Conservation (phyloP, 164 flowering plant species). For the Annona cherimola region DNA sequence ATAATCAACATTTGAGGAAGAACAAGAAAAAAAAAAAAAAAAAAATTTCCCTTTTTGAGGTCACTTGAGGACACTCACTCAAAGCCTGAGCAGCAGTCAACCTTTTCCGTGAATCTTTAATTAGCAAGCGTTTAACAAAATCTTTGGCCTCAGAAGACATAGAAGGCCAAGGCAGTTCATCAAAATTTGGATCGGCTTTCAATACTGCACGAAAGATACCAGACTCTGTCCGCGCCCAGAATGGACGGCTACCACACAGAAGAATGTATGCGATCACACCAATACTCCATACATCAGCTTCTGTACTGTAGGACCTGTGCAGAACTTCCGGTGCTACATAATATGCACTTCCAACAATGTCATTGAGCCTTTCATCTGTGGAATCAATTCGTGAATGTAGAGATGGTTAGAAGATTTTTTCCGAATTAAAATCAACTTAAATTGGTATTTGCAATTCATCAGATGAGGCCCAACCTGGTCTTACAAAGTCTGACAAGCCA, state of each 20-base stretch:
- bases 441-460: not conserved
- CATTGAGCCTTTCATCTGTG: slow-evolving; percentile 94
- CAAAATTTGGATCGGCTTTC: slow-evolving; percentile 85
- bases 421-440: not conserved
- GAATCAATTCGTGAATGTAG: slow-evolving; percentile 12
- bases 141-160: slow-evolving; percentile 77
- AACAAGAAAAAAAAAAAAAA: slow-evolving; percentile 4
- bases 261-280: slow-evolving; percentile 97
- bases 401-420: not conserved
- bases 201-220: slow-evolving; percentile 85
- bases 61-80: slow-evolving; percentile 39
- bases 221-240: slow-evolving; percentile 97
- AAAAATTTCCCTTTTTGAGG: slow-evolving; percentile 2
- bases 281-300: slow-evolving; percentile 96
- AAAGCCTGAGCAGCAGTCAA: slow-evolving; percentile 89
- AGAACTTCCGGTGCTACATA: slow-evolving; percentile 98
- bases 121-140: slow-evolving; percentile 72
- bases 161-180: slow-evolving; percentile 87
- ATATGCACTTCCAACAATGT: slow-evolving; percentile 98
- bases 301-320: slow-evolving; percentile 82
- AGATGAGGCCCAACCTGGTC: slow-evolving; percentile 59
- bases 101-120: slow-evolving; percentile 77
- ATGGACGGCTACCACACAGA: slow-evolving; percentile 96
- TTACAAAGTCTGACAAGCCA: slow-evolving; percentile 89
- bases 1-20: slow-evolving; percentile 1